These are phyloP conservation scores for Aspergillus brunneoviolaceus DNA, from an alignment of 2,329 filamentous ascomycete species.

Conservation along the genomic window DNA sequence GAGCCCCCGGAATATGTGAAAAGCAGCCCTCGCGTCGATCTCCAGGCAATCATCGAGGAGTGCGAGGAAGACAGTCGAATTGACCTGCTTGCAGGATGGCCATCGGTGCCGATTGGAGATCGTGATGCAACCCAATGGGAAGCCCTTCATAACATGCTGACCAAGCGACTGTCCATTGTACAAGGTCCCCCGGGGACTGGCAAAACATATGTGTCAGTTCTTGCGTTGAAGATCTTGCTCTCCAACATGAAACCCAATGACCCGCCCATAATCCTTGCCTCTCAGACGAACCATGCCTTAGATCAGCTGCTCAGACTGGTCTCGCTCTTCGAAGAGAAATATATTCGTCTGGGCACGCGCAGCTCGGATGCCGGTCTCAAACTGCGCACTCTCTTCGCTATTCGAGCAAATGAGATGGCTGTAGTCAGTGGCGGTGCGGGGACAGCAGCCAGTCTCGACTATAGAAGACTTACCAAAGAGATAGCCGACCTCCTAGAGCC, in stretches of 20 bases:
- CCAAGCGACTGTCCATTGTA: conserved; percentile 69
- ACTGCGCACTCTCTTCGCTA: conserved; percentile 64
- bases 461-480: conserved; percentile 45
- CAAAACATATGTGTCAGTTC: conserved; percentile 80
- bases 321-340: conserved; percentile 59
- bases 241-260: conserved; percentile 56
- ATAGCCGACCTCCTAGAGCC: conserved; percentile 46
- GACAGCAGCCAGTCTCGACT: conserved; percentile 38
- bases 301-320: conserved; percentile 75
- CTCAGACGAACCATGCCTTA: conserved; percentile 87
- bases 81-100: conserved; percentile 58
- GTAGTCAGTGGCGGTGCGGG: conserved; percentile 44
- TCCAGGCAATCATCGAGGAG: conserved; percentile 46
- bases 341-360: conserved; percentile 68
- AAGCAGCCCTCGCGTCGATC: conserved; percentile 50
- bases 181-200: conserved; percentile 80
- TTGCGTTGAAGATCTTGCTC: conserved; percentile 66
- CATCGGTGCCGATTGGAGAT: conserved; percentile 38
- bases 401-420: conserved; percentile 46
- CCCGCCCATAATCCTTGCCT: conserved; percentile 73
- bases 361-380: conserved; percentile 67
- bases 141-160: conserved; percentile 69
- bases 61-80: conserved; percentile 45
- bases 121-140: conserved; percentile 71
- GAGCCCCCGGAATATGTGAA: conserved; percentile 55